phyloP scores from a whole-genome alignment of 768 basidiomycete species.

The Goffeauzyma gilvescens region DNA sequence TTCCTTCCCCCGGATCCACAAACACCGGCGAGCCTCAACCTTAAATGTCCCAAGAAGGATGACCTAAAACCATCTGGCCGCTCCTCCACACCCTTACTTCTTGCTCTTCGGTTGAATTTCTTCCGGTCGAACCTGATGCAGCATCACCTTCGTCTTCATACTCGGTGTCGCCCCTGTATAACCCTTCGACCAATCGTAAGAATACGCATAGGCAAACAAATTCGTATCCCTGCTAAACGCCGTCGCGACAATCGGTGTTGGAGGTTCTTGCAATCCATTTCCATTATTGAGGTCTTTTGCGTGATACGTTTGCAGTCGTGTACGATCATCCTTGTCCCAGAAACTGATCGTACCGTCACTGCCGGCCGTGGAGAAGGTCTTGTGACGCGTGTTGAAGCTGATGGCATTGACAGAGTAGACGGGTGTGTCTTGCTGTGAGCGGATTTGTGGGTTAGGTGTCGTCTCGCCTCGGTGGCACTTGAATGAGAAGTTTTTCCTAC shows the following conservation, averaged over 20 bases:
- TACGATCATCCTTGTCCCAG: conserved; percentile 69
- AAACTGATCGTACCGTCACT: conserved; percentile 24
- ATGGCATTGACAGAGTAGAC: conserved; percentile 75
- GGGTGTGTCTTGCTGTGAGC: conserved; percentile 47
- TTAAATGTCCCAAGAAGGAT: neutral
- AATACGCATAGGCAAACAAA: conserved; percentile 79
- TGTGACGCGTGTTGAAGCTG: conserved; percentile 63
- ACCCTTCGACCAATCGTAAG: conserved; percentile 88
- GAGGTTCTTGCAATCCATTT: conserved; percentile 18
- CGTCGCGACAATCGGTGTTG: conserved; percentile 52
- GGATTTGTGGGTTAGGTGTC: conserved; percentile 12
- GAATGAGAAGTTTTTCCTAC: conserved; percentile 67
- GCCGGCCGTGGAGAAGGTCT: conserved; percentile 69
- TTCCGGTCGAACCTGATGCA: conserved; percentile 35
- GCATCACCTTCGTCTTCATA: conserved; percentile 34
- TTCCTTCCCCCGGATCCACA: neutral
- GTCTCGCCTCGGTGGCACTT: conserved; percentile 37
- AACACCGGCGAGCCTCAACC: neutral
- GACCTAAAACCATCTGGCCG: no score
- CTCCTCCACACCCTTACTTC: conserved; percentile 9
- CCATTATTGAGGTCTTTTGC: conserved; percentile 28
- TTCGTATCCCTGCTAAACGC: conserved; percentile 72
- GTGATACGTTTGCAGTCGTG: conserved; percentile 42
- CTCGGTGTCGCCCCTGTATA: conserved; percentile 61
- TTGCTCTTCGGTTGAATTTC: conserved; percentile 34